Evolutionary conservation across 805 yeast genomes (phyloP), one percentile per base, ranked within the genome.

Genomic region (Ogataea minuta): DNA sequence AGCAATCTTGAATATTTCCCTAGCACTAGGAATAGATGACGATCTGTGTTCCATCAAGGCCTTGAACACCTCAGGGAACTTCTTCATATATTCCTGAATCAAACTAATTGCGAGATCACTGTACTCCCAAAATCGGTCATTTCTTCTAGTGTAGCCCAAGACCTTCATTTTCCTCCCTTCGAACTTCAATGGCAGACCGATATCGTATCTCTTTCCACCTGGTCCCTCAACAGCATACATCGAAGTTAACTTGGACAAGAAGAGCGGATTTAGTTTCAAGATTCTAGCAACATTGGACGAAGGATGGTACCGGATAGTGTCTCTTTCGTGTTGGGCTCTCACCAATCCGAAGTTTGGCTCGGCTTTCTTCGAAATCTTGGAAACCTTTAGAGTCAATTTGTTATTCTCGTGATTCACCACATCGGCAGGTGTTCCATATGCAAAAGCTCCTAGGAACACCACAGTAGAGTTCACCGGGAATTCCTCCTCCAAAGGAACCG

Each of bases 121-220:
- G 61, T 70, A 93, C 51, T 81, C 88, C 99, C 99, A 93, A 15
- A 79, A 81, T 35, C 71, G 70, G 17, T 68, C 74, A 28, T 63
- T 68, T 54, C 81, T 79, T 43, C 80, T 74, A 2, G 96, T 79
- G 65, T 79, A 91, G 4, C 98, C 99, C 46, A 90, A 70, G 3
- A 87, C 98, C 62, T 91, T 91, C 53, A 77, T 74, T 50, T 88
- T 77, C 44, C 77, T 76, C 15, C 77, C 76, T 49, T 90, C 96
- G 62, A 81, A 84, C 63, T 90, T 90, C 60, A 93, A 70, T 41
- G 83, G 85, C 47, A 93, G 68, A 14, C 98, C 98, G 53, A 93
- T 68, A 56, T 90, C 84, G 8, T 71, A 54, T 47, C 74, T 72
- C 47, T 67, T 75, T 15, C 74, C 74, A 23, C 67, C 65, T 14